A percentile compares a stretch with the other conserved stretches of the same genome.
Evolutionary conservation across 495 filamentous ascomycete genomes (phyloP).

Genomic region (Tuber melanosporum): DNA sequence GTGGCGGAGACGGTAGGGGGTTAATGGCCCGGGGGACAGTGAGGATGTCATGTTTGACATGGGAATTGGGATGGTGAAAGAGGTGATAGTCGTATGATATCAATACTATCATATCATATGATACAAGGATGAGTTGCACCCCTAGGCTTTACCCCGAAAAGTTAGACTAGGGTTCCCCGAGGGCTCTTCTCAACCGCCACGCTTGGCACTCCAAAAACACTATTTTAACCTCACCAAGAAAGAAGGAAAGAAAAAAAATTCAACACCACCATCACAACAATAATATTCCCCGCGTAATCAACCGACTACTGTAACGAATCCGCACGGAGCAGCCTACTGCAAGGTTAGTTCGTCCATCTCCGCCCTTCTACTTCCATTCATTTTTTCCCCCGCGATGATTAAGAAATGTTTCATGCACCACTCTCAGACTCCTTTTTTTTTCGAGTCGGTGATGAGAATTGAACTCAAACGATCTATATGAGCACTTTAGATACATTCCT

Average conservation of each 20-base stretch:
- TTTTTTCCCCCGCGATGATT: neutral
- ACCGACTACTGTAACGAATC: neutral
- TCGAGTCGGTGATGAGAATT: neutral
- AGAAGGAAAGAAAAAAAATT: neutral
- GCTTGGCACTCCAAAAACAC: neutral
- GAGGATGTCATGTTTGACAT: conserved; percentile 9
- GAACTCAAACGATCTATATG: conserved; percentile 4
- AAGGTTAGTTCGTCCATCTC: neutral
- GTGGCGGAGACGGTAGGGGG: conserved; percentile 16
- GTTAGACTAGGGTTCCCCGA: neutral
- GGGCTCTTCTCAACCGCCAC: neutral
- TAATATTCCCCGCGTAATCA: too few species aligned
- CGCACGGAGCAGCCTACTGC: neutral
- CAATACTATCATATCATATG: neutral
- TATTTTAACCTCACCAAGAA: neutral
- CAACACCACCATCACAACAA: neutral
- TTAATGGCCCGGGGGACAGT: conserved; percentile 9
- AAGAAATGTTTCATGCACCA: conserved; percentile 6
- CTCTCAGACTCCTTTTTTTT: neutral
- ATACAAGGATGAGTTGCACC: neutral
- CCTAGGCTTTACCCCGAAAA: neutral
- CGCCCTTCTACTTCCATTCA: neutral
- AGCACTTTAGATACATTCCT: neutral
- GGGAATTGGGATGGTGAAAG: neutral
- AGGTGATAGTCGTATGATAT: neutral